A percentile compares a stretch with the other conserved stretches of the same genome.
phyloP scores from a whole-genome alignment of 2,329 filamentous ascomycete genomes.

The Nothomitra cinnamomea region DNA sequence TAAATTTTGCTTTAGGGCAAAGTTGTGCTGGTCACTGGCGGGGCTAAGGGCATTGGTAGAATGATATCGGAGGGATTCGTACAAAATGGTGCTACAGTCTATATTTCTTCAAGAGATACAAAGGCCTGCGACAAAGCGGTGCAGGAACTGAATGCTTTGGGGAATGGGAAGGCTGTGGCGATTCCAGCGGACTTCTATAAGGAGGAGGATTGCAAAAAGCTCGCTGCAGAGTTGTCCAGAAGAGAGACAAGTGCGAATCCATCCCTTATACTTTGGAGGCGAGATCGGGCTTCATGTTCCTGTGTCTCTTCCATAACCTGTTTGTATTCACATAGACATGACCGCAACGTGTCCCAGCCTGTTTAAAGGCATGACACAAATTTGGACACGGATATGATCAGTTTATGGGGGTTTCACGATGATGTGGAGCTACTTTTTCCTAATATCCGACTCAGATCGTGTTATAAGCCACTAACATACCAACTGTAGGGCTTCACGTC shows the following conservation, averaged over 20 bases:
- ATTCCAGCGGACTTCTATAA: conserved; percentile 45
- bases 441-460: neutral
- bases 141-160: conserved; percentile 37
- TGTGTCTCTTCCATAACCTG: no score
- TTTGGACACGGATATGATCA: no score
- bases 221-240: conserved; percentile 39
- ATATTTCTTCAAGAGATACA: conserved; percentile 50
- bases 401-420: no score
- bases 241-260: conserved; percentile 28
- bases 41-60: conserved; percentile 43
- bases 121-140: conserved; percentile 41
- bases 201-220: conserved; percentile 38
- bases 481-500: conserved; percentile 33
- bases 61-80: conserved; percentile 53
- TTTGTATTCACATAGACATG: no score
- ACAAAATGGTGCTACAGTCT: conserved; percentile 49
- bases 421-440: neutral
- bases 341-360: no score
- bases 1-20: conserved; percentile 28
- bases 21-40: conserved; percentile 40
- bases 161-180: conserved; percentile 39
- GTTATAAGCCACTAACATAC: neutral
- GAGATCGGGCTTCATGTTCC: no score
- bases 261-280: neutral
- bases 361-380: no score